A percentile compares a stretch with the other conserved stretches of the same genome.
Evolutionary conservation across 2,329 filamentous ascomycete genomes (phyloP).

Genomic region (Claviceps sp.): DNA sequence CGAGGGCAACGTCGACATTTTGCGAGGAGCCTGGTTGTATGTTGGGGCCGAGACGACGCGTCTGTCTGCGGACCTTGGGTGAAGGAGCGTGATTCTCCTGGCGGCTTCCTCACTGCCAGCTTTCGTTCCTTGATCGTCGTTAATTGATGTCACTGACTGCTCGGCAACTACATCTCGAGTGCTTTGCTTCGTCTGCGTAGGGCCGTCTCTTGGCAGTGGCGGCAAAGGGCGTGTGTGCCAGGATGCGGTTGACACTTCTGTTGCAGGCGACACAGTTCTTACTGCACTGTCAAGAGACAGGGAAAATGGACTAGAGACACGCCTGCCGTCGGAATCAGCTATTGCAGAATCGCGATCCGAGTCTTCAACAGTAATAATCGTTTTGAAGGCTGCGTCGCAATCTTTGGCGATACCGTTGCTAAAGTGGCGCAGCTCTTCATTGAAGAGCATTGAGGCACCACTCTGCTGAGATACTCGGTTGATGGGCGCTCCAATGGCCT

Average conservation of each 20-base stretch:
- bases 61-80: conserved; percentile 25
- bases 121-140: conserved; percentile 10
- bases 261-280: conserved; percentile 13
- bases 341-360: conserved; percentile 20
- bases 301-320: conserved; percentile 29
- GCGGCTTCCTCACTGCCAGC: conserved; percentile 13
- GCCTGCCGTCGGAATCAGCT: conserved; percentile 18
- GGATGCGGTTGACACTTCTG: conserved; percentile 17
- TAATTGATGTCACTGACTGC: conserved; percentile 14
- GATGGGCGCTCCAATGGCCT: conserved; percentile 12
- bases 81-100: conserved; percentile 17
- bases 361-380: conserved; percentile 33
- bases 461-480: conserved; percentile 6
- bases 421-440: conserved; percentile 70
- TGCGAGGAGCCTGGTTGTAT: conserved; percentile 27
- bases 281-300: conserved; percentile 24
- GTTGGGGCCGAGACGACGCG: conserved; percentile 38
- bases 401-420: conserved; percentile 78
- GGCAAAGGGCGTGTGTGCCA: conserved; percentile 40
- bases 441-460: conserved; percentile 27
- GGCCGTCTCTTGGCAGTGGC: conserved; percentile 27
- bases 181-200: conserved; percentile 9
- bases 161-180: conserved; percentile 10
- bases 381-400: conserved; percentile 85
- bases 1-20: conserved; percentile 29